Evolutionary conservation across 371 early-diverging fungal species (phyloP).

Genomic region (Mucor plumbeus): DNA sequence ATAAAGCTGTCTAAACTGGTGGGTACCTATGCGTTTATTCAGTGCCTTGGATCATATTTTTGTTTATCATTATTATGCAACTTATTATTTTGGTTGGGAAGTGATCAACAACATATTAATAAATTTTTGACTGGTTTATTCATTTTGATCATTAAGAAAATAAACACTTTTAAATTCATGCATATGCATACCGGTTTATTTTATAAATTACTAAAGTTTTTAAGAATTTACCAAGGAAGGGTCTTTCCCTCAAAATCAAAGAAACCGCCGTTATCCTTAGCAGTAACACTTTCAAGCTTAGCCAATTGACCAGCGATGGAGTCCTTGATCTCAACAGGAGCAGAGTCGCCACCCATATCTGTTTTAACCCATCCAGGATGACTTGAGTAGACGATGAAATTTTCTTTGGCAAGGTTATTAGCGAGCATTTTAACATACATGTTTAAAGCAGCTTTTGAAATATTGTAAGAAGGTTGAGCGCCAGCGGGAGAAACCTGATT

Average conservation of each 20-base stretch:
- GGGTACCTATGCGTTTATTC: too few species aligned
- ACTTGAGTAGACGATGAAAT: constrained; percentile 27
- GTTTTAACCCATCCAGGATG: constrained; percentile 36
- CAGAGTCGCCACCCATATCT: constrained; percentile 28
- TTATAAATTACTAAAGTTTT: too few species aligned
- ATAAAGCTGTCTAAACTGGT: too few species aligned
- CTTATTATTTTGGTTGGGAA: too few species aligned
- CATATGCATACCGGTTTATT: too few species aligned
- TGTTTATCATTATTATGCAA: too few species aligned
- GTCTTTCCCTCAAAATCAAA: constrained; percentile 21
- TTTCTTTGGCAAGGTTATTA: constrained; percentile 22
- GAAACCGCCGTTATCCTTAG: constrained; percentile 19
- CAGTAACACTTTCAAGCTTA: constrained; percentile 11
- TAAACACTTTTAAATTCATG: too few species aligned
- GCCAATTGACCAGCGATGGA: constrained; percentile 24
- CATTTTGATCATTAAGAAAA: too few species aligned
- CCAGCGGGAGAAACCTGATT: constrained; percentile 12
- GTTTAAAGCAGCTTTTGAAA: constrained; percentile 32
- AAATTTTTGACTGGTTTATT: too few species aligned
- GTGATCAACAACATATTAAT: too few species aligned
- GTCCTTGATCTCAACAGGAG: constrained; percentile 7
- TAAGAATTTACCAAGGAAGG: constrained; percentile 23
- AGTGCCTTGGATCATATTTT: too few species aligned
- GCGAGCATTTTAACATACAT: constrained; percentile 26
- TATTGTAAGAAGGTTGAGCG: constrained; percentile 15